Conservation (phyloP, 2,329 filamentous ascomycete genomes). For the Emericellopsis atlantica region DNA sequence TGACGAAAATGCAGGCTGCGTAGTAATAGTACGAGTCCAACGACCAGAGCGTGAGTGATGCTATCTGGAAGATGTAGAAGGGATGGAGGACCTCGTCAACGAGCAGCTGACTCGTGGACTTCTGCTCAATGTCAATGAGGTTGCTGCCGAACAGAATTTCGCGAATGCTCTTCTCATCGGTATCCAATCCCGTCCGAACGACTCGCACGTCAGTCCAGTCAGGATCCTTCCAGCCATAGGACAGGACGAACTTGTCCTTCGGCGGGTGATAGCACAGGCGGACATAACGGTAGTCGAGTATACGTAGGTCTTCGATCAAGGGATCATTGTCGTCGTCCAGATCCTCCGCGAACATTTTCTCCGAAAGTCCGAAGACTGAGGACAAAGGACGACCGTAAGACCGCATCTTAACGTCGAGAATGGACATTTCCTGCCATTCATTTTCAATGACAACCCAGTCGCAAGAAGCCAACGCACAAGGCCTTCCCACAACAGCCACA, state of each 20-base stretch:
- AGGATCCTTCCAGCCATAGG: conserved; percentile 89
- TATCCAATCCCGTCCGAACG: conserved; percentile 70
- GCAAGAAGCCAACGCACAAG: conserved; percentile 58
- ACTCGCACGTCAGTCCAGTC: conserved; percentile 67
- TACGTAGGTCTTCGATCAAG: conserved; percentile 60
- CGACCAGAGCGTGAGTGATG: conserved; percentile 88
- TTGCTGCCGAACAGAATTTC: conserved; percentile 84
- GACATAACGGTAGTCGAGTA: conserved; percentile 86
- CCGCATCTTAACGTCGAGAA: conserved; percentile 52
- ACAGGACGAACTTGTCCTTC: conserved; percentile 78
- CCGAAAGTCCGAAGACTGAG: conserved; percentile 53
- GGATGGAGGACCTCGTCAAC: conserved; percentile 94
- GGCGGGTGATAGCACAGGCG: conserved; percentile 83
- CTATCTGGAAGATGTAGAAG: conserved; percentile 96
- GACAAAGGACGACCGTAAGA: conserved; percentile 42
- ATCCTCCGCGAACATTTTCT: conserved; percentile 42
- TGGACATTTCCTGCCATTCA: conserved; percentile 85
- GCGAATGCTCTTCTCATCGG: conserved; percentile 73
- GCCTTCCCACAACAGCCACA: conserved; percentile 59
- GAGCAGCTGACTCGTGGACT: conserved; percentile 68
- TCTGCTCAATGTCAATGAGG: conserved; percentile 85
- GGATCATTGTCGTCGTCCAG: conserved; percentile 58
- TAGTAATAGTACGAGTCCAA: conserved; percentile 97
- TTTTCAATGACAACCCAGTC: conserved; percentile 95
- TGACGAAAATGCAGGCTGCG: conserved; percentile 84